phyloP scores from a whole-genome alignment of 805 yeast species.

The Wickerhamiella dianesei region DNA sequence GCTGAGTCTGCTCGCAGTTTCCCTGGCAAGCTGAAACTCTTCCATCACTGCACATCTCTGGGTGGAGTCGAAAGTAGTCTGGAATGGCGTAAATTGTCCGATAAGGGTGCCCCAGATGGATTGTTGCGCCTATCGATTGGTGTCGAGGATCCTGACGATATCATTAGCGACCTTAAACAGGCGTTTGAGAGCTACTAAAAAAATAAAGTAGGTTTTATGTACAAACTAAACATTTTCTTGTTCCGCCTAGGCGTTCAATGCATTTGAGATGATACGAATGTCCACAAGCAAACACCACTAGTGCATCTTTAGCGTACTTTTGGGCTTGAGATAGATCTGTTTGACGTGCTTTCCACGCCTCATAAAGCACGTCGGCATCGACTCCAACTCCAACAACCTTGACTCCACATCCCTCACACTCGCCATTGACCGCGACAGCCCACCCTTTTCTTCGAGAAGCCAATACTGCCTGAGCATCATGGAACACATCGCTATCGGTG shows the following conservation, averaged over 20 bases:
- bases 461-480: constrained; percentile 33
- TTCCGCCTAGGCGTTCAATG: not conserved
- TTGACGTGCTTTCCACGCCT: constrained; percentile 12
- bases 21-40: constrained; percentile 24
- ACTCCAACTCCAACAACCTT: constrained; percentile 56
- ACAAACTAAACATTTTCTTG: not conserved
- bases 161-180: constrained; percentile 56
- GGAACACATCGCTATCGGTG: constrained; percentile 42
- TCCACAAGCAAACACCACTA: constrained; percentile 14
- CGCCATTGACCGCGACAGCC: constrained; percentile 36
- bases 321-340: not conserved
- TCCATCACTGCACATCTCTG: constrained; percentile 83
- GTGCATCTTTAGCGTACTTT: constrained; percentile 1
- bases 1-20: constrained; percentile 40
- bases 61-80: constrained; percentile 87
- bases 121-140: constrained; percentile 71
- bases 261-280: constrained; percentile 14
- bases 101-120: constrained; percentile 39
- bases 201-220: not conserved
- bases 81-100: constrained; percentile 80
- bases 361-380: constrained; percentile 34
- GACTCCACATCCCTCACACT: constrained; percentile 69
- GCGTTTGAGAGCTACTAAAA: constrained; percentile 29
- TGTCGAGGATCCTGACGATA: constrained; percentile 60
- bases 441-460: constrained; percentile 44